Evolutionary conservation across 441 rosid genomes (phyloP), one percentile per base, ranked within the genome.

Genomic region (Eutrema salsugineum): DNA sequence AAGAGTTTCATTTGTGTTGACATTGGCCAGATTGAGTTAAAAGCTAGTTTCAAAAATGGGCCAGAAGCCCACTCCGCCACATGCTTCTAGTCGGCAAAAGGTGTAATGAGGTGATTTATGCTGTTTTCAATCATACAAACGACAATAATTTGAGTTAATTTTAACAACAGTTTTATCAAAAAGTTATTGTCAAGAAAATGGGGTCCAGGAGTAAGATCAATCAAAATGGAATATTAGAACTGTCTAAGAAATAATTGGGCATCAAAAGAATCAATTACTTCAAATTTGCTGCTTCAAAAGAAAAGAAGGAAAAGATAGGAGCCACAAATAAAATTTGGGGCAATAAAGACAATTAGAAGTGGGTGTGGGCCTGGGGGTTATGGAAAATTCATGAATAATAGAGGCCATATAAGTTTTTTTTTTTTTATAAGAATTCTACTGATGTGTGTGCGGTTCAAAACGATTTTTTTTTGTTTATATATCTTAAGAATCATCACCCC

Each of bases 151-250:
- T 64, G 42, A 58, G 55, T n/a, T 28, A 30, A 40, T 30, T 11
- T 39, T 49, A 8, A 48, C 24, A 60, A 5, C 20, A 28, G 0
- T 17, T 60, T 14, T 47, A 50, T 19, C 40, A 40, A 48, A 58
- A 28, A 12, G 55, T 63, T 8, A 6, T 8, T 5, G 50, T 46
- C 56, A 55, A 55, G 22, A 56, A 65, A 28, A 40, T 48, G 78
- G 72, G 72, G 67, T 32, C 72, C 54, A 20, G 11, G 30, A 48
- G 33, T 42, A 57, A 15, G 36, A 73, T 48, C 46, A 50, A 66
- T 56, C 38, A 48, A 57, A 2, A 36, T 46, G 16, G 67, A 66
- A 66, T 66, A 66, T 28, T 47, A 49, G 49, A 39, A 57, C 11
- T 50, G 55, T 49, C 63, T 42, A 17, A 32, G 20, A 38, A 56